phyloP scores from a whole-genome alignment of 352 stramenopile species.

The Phytophthora palmivora region DNA sequence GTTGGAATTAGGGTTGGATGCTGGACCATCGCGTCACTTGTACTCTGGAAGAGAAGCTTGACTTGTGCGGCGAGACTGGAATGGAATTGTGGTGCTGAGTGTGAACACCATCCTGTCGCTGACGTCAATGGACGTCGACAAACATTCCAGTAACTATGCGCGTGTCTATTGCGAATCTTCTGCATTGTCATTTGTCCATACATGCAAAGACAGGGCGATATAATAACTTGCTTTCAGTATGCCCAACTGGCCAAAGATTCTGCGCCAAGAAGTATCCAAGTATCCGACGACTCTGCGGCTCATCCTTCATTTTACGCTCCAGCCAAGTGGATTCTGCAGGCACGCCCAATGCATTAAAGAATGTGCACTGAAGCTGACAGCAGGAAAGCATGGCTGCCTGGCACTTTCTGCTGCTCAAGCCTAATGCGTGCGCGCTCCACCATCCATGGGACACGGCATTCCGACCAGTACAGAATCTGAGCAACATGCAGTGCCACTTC shows the following conservation, averaged over 20 bases:
- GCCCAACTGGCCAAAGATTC: slow-evolving; percentile 13
- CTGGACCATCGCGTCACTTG: slow-evolving; percentile 23
- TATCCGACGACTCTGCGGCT: not conserved
- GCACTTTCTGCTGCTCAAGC: slow-evolving; percentile 24
- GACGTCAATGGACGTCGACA: slow-evolving; percentile 8
- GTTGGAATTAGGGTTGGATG: slow-evolving; percentile 27
- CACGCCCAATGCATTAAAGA: too few species aligned
- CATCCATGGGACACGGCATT: slow-evolving; percentile 32
- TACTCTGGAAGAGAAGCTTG: slow-evolving; percentile 2
- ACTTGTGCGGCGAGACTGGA: slow-evolving; percentile 15
- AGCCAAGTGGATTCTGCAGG: slow-evolving; percentile 2
- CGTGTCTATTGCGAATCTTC: slow-evolving; percentile 32
- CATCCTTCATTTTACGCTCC: too few species aligned
- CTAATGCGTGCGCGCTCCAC: slow-evolving; percentile 28
- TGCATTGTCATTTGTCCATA: slow-evolving; percentile 7
- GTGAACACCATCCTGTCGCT: not conserved
- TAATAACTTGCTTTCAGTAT: slow-evolving; percentile 27
- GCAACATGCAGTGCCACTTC: slow-evolving; percentile 8
- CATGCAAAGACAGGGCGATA: slow-evolving; percentile 13
- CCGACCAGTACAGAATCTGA: slow-evolving; percentile 2
- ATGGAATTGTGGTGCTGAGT: slow-evolving; percentile 10
- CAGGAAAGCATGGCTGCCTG: not conserved
- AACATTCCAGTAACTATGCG: slow-evolving; percentile 20
- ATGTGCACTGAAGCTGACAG: too few species aligned
- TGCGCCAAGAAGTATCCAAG: slow-evolving; percentile 13